phyloP scores from a whole-genome alignment of 2,329 filamentous ascomycete genomes.

The Apiospora koreana region DNA sequence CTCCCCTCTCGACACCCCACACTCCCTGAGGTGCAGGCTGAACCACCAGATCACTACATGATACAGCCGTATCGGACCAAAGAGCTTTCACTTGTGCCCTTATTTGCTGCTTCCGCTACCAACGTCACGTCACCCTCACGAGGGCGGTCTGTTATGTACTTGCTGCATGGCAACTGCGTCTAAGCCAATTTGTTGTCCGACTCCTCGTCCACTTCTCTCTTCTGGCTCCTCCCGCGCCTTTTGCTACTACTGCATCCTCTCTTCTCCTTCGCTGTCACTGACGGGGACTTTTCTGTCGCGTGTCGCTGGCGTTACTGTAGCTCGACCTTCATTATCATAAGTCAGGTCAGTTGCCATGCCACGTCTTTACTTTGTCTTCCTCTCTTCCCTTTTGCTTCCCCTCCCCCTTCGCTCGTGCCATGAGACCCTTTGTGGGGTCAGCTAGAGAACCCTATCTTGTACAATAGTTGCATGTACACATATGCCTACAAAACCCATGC shows the following conservation, averaged over 20 bases:
- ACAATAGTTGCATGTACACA: slow-evolving; percentile 27
- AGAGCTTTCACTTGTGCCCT: slow-evolving; percentile 10
- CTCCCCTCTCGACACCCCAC: slow-evolving; percentile 8
- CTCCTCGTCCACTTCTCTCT: slow-evolving; percentile 30
- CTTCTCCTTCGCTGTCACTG: slow-evolving; percentile 20
- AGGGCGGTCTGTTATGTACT: slow-evolving; percentile 8
- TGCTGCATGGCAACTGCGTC: neutral
- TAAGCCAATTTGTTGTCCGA: slow-evolving; percentile 16
- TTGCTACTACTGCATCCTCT: slow-evolving; percentile 36
- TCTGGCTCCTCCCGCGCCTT: slow-evolving; percentile 33
- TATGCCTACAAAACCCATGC: slow-evolving; percentile 24
- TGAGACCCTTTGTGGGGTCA: slow-evolving; percentile 39
- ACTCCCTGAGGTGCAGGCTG: slow-evolving; percentile 1
- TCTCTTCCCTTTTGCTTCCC: slow-evolving; percentile 19
- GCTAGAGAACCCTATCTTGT: slow-evolving; percentile 24
- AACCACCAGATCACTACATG: slow-evolving; percentile 10
- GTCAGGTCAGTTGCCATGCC: slow-evolving; percentile 32
- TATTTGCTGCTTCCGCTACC: neutral
- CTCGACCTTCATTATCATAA: slow-evolving; percentile 35
- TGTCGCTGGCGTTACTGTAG: slow-evolving; percentile 29
- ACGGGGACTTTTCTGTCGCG: slow-evolving; percentile 16
- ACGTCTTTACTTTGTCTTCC: slow-evolving; percentile 23
- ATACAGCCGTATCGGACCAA: slow-evolving; percentile 7
- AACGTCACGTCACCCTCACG: neutral
- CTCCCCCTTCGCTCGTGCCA: slow-evolving; percentile 25